A percentile compares a stretch with the other conserved stretches of the same genome.
phyloP scores from a whole-genome alignment of 495 filamentous ascomycete genomes.

The Cladorrhinum samala region DNA sequence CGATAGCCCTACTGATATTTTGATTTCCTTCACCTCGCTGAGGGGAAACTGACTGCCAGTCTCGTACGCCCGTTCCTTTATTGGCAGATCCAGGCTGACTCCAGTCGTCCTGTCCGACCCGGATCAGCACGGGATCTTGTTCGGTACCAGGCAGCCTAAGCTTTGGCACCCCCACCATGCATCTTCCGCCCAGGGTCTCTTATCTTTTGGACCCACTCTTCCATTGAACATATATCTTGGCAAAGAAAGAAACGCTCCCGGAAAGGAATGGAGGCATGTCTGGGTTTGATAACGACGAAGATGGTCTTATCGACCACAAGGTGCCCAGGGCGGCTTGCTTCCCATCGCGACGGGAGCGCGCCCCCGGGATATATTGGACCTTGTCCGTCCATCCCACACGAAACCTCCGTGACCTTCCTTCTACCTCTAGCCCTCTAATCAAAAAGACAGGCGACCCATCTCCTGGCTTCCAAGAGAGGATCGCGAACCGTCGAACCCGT shows the following conservation, averaged over 20 bases:
- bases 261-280: slow-evolving; percentile 16
- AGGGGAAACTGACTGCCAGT: too few species aligned
- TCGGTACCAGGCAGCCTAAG: slow-evolving; percentile 8
- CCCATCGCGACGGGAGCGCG: slow-evolving; percentile 1
- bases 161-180: slow-evolving; percentile 16
- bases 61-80: too few species aligned
- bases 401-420: background rate
- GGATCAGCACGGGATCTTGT: background rate
- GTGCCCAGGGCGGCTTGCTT: background rate
- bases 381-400: background rate
- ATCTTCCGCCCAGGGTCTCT: slow-evolving; percentile 11
- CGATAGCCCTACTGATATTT: too few species aligned
- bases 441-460: too few species aligned
- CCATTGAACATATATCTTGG: slow-evolving; percentile 13
- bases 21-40: too few species aligned
- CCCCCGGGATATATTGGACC: background rate
- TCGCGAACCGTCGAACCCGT: background rate
- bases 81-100: too few species aligned
- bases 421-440: too few species aligned
- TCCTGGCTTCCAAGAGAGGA: too few species aligned
- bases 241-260: slow-evolving; percentile 10
- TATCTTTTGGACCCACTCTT: slow-evolving; percentile 15
- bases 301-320: slow-evolving; percentile 12
- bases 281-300: slow-evolving; percentile 7
- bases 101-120: background rate